Conservation (phyloP, 768 basidiomycete genomes). For the Rossbeevera mucosa region DNA sequence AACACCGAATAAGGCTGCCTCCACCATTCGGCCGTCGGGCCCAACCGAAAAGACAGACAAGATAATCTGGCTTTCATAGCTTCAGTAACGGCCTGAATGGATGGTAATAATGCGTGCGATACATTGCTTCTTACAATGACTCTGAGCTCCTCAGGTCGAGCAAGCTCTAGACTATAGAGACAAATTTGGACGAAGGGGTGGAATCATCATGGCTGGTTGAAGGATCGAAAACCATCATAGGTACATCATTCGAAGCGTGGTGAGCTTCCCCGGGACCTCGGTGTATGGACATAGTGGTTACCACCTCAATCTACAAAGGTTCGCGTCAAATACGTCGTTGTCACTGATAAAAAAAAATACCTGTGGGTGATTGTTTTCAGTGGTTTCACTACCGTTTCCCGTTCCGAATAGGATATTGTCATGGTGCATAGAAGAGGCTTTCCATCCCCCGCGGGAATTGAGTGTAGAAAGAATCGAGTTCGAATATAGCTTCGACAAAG, state of each 20-base stretch:
- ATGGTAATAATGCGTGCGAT: neutral
- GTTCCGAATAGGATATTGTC: conserved; percentile 10
- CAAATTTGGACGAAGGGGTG: too few species aligned
- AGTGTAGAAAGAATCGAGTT: conserved; percentile 21
- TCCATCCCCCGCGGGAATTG: conserved; percentile 24
- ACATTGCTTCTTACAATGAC: neutral
- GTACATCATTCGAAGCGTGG: too few species aligned
- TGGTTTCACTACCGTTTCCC: neutral
- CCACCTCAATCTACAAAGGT: neutral
- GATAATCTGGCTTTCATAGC: neutral
- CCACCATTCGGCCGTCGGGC: neutral
- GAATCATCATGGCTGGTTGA: too few species aligned
- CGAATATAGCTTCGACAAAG: conserved; percentile 25
- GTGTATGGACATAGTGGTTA: neutral
- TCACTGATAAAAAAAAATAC: neutral
- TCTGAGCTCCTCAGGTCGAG: too few species aligned
- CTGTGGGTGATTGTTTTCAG: neutral
- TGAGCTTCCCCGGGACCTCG: too few species aligned
- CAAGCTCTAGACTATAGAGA: too few species aligned
- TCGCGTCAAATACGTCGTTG: neutral
- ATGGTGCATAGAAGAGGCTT: neutral
- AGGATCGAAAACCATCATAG: too few species aligned
- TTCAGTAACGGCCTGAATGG: neutral
- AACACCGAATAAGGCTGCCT: neutral
- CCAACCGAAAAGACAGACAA: neutral